Evolutionary conservation across 2,329 filamentous ascomycete species (phyloP), one percentile per base, ranked within the genome.

Genomic region (Stemphylium vesicarium): DNA sequence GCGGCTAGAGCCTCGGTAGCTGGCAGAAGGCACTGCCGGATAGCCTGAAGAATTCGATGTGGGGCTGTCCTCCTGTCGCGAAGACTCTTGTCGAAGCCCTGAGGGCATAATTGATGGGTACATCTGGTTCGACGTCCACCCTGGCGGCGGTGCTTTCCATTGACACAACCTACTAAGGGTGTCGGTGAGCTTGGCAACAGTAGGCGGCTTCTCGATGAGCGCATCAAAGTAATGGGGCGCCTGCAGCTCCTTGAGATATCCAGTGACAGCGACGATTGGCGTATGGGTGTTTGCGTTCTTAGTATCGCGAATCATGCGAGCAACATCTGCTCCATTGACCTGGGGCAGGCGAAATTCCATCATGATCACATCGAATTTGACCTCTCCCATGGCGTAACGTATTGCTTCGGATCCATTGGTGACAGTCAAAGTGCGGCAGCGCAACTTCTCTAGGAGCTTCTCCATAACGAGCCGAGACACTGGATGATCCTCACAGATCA

Each of bases 381-480:
- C 94, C 72, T 98, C 94, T 70, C 94, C 94, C 82, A 96, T 91
- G 24, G 95, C 92, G 76, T 95, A 96, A 18, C 94, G 87, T 67
- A 96, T 89, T 10, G 94, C 95, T 71, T 99, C 95, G 0, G 91
- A 88, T 0, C 95, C 95, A 65, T 93, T 96, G 3, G 88, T 84
- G 4, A 95, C 94, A 2, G 91, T 92, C 68, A 99, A 95, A 8
- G 94, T 97, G 37, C 95, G 90, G 69, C 95, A 99, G 32, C 92
- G 89, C 32, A 98, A 81, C 77, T 98, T 99, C 75, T 99, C 95
- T 47, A 99, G 83, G 7, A 99, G 80, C 67, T 96, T 95, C 72
- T 99, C 95, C 94, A 99, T 98, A n/a, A 99, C 94, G 80, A 99
- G 88, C 18, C 94, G 86, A 5, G 95, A 96, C 4, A 99, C 94